Conservation (phyloP, 2,329 filamentous ascomycete species). For the Leptographium lundbergii region DNA sequence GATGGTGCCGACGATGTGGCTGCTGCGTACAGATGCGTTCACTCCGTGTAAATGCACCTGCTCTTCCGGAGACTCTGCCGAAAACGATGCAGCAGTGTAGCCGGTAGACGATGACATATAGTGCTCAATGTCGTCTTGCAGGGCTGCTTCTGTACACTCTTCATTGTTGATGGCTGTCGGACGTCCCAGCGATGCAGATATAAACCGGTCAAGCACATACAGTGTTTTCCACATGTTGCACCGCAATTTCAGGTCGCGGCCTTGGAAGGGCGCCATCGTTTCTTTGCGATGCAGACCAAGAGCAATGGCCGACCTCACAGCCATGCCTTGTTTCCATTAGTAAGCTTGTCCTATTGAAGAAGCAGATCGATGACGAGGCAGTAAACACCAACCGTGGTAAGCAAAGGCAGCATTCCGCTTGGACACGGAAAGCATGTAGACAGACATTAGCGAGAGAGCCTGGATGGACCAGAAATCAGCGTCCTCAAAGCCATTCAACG, state of each 20-base stretch:
- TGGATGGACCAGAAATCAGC: slow-evolving; percentile 54
- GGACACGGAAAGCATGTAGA: slow-evolving; percentile 50
- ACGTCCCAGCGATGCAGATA: slow-evolving; percentile 49
- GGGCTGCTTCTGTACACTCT: slow-evolving; percentile 42
- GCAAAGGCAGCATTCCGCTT: slow-evolving; percentile 51
- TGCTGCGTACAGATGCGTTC: slow-evolving; percentile 43
- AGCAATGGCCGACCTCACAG: slow-evolving; percentile 48
- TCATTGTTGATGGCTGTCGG: slow-evolving; percentile 49
- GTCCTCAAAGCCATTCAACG: slow-evolving; percentile 40
- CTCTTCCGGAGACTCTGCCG: not conserved
- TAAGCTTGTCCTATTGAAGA: no score
- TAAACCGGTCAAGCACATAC: slow-evolving; percentile 51
- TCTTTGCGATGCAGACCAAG: slow-evolving; percentile 51
- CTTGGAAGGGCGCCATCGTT: slow-evolving; percentile 38
- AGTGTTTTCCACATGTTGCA: slow-evolving; percentile 52
- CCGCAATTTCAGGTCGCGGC: slow-evolving; percentile 19
- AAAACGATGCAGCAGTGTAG: not conserved
- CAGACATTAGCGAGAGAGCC: slow-evolving; percentile 47
- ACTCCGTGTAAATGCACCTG: slow-evolving; percentile 23
- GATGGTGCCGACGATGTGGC: slow-evolving; percentile 43
- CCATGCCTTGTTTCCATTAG: slow-evolving; percentile 35
- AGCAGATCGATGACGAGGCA: not conserved
- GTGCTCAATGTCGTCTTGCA: slow-evolving; percentile 13
- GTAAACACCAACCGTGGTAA: slow-evolving; percentile 35
- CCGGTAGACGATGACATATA: not conserved